phyloP scores from a whole-genome alignment of 176 grass and related monocot genomes.

The Bonia amplexicaulis region DNA sequence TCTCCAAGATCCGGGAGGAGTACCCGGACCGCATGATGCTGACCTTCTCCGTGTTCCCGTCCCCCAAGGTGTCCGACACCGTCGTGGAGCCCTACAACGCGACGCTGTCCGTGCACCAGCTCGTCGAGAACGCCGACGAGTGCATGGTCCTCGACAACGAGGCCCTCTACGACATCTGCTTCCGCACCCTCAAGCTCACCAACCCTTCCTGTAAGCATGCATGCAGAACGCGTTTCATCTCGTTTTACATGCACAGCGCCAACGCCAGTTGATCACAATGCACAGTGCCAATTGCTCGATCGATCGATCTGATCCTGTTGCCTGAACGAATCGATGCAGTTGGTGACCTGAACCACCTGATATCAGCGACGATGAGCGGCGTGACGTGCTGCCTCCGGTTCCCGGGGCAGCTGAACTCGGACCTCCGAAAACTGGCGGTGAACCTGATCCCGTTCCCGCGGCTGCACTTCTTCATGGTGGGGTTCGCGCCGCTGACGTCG shows the following conservation, averaged over 20 bases:
- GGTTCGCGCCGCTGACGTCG: conserved; percentile 69
- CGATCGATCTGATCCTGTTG: not conserved
- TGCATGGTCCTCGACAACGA: conserved; percentile 77
- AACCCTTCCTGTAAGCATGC: conserved; percentile 49
- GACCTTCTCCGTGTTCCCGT: conserved; percentile 72
- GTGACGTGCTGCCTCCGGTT: conserved; percentile 87
- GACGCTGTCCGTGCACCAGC: conserved; percentile 67
- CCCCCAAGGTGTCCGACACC: conserved; percentile 68
- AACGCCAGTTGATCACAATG: not conserved
- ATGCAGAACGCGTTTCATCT: not conserved
- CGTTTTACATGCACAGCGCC: not conserved
- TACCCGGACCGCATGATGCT: conserved; percentile 70
- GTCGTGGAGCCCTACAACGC: conserved; percentile 74
- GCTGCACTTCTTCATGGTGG: conserved; percentile 89
- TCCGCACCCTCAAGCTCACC: conserved; percentile 73
- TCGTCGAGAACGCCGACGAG: conserved; percentile 74
- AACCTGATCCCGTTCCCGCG: conserved; percentile 84
- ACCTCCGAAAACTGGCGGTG: conserved; percentile 73
- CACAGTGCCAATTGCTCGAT: not conserved
- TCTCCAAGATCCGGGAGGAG: conserved; percentile 62
- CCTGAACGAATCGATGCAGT: conserved; percentile 13
- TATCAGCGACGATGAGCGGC: conserved; percentile 83
- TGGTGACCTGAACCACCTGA: conserved; percentile 82
- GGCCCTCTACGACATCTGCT: conserved; percentile 70
- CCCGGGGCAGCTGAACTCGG: conserved; percentile 88